These are phyloP conservation scores for Fusarium denticulatum DNA, from an alignment of 2,329 filamentous ascomycete genomes.

Conservation along the genomic window DNA sequence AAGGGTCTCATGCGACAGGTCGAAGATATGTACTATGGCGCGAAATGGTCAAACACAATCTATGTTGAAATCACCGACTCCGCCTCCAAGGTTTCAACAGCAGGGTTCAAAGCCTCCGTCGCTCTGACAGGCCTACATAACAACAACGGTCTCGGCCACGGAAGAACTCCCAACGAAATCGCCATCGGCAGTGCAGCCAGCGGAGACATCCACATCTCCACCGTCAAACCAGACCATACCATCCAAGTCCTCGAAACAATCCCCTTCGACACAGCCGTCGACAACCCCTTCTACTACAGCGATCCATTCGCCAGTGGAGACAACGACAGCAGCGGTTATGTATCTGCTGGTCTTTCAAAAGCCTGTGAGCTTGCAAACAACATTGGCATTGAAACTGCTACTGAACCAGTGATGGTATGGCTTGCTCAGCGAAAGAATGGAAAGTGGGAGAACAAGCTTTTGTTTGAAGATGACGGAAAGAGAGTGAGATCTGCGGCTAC, in stretches of 20 bases:
- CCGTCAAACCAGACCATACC: conserved; percentile 31
- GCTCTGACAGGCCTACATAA: conserved; percentile 59
- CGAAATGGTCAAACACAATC: conserved; percentile 61
- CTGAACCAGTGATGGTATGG: conserved; percentile 60
- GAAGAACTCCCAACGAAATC: conserved; percentile 53
- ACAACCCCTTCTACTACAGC: conserved; percentile 68
- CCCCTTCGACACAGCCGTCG: conserved; percentile 56
- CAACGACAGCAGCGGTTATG: conserved; percentile 60
- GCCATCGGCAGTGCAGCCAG: conserved; percentile 55
- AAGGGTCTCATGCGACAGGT: conserved; percentile 57
- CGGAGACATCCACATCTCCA: conserved; percentile 58
- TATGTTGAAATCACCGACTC: conserved; percentile 52
- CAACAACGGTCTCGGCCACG: conserved; percentile 67
- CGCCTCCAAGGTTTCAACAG: conserved; percentile 25
- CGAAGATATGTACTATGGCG: conserved; percentile 55
- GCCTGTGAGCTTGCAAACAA: conserved; percentile 50
- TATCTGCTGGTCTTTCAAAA: conserved; percentile 59
- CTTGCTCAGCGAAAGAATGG: conserved; percentile 36
- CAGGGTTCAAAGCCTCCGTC: conserved; percentile 49
- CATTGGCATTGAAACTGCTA: conserved; percentile 48
- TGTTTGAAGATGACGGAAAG: conserved; percentile 68
- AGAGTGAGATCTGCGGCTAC: conserved; percentile 60
- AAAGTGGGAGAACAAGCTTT: conserved; percentile 55
- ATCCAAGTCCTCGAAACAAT: conserved; percentile 50
- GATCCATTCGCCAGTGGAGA: conserved; percentile 59